A percentile compares a stretch with the other conserved stretches of the same genome.
These are phyloP conservation scores for Gaeumannomyces sp. DNA, from an alignment of 2,329 filamentous ascomycete species.

Conservation along the genomic window DNA sequence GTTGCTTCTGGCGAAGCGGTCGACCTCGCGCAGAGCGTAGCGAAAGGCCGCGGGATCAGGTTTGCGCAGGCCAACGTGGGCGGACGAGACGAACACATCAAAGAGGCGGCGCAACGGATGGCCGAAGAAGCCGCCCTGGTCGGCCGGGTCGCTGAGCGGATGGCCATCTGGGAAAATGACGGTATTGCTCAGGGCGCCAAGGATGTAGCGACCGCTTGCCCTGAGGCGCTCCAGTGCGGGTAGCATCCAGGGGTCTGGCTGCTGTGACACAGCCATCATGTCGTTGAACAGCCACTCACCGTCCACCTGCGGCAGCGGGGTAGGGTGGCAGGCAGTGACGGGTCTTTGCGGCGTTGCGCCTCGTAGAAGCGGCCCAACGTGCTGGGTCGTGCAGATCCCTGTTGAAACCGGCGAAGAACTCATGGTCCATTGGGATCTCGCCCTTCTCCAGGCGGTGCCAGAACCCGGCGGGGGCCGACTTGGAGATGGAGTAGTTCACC, in stretches of 20 bases:
- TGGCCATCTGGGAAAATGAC: constrained; percentile 77
- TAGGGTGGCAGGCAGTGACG: constrained; percentile 30
- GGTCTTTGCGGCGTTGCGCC: constrained; percentile 34
- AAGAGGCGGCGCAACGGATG: constrained; percentile 63
- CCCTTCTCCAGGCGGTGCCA: constrained; percentile 90
- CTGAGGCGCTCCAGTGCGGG: constrained; percentile 69
- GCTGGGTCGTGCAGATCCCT: constrained; percentile 60
- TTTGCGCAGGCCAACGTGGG: constrained; percentile 82
- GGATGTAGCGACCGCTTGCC: constrained; percentile 56
- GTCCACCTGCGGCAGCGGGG: constrained; percentile 70
- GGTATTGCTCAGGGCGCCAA: constrained; percentile 87
- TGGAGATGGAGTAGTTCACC: constrained; percentile 85
- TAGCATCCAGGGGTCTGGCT: constrained; percentile 80
- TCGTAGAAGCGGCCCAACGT: constrained; percentile 65
- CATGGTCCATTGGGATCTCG: constrained; percentile 65
- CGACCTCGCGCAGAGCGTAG: constrained; percentile 60
- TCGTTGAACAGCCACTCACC: constrained; percentile 76
- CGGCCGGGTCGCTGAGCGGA: constrained; percentile 42
- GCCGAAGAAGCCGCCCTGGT: constrained; percentile 25
- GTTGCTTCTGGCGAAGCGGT: constrained; percentile 54
- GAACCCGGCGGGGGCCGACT: constrained; percentile 67
- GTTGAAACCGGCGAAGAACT: constrained; percentile 73
- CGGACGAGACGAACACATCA: constrained; percentile 81
- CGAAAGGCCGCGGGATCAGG: constrained; percentile 79
- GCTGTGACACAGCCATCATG: constrained; percentile 74